Evolutionary conservation across 495 filamentous ascomycete genomes (phyloP).

Genomic region (Parmelia sp.): DNA sequence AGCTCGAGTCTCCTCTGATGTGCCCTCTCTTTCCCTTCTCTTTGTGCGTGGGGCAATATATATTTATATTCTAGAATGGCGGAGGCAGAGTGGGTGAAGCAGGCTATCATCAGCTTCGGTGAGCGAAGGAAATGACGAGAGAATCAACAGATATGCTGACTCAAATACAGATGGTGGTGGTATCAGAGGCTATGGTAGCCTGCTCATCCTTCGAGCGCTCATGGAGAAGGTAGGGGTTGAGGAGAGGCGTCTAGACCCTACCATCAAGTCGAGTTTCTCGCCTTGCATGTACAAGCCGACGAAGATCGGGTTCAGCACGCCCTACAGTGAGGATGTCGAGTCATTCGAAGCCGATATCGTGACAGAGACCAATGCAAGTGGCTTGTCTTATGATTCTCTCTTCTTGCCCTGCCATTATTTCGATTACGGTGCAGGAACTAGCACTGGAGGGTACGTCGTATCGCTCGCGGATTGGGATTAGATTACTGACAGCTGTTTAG

Average conservation of each 20-base stretch:
- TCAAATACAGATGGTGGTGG: neutral
- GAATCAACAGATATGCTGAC: neutral
- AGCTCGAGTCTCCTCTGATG: neutral
- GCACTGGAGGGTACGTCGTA: conserved; percentile 6
- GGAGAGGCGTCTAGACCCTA: conserved; percentile 13
- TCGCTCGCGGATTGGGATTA: neutral
- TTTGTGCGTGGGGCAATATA: neutral
- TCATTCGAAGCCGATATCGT: neutral
- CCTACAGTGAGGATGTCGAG: neutral
- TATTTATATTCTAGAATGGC: neutral
- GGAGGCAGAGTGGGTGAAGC: neutral
- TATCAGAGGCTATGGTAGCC: conserved; percentile 2
- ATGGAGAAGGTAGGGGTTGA: conserved; percentile 4
- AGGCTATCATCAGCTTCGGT: conserved; percentile 3
- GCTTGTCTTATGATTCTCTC: neutral
- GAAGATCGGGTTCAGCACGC: neutral
- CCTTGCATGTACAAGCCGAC: conserved; percentile 8
- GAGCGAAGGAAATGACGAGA: neutral
- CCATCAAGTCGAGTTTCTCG: conserved; percentile 1
- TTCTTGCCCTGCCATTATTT: conserved; percentile 13
- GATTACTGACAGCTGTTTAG: neutral
- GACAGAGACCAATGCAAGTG: neutral
- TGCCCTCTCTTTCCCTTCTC: neutral
- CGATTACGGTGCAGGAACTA: conserved; percentile 23
- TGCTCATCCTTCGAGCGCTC: neutral